A percentile compares a stretch with the other conserved stretches of the same genome.
Conservation (phyloP, 31 red algal species). For the Odonthalia washingtoniensis region DNA sequence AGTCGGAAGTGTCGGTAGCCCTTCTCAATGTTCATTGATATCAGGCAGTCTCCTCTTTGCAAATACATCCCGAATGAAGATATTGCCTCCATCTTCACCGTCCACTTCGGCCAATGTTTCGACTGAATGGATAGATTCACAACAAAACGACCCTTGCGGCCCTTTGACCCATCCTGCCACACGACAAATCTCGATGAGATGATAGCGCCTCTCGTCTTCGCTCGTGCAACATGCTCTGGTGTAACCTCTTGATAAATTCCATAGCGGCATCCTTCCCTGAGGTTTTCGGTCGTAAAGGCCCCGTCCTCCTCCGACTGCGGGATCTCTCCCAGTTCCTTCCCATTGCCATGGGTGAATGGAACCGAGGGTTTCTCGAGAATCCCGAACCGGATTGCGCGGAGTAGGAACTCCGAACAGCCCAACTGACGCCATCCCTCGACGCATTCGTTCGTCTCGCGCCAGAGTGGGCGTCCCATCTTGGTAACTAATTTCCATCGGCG, state of each 20-base stretch:
- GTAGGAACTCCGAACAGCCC: slow-evolving; percentile 4
- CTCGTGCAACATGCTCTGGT: neutral
- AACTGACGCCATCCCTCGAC: slow-evolving; percentile 20
- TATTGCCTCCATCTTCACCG: slow-evolving; percentile 36
- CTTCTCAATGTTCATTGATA: slow-evolving; percentile 33
- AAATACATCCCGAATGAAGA: slow-evolving; percentile 26
- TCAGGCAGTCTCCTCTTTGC: slow-evolving; percentile 28
- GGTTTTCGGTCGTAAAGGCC: neutral
- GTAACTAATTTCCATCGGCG: neutral
- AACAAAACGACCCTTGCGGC: slow-evolving; percentile 23
- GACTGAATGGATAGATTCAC: slow-evolving; percentile 46
- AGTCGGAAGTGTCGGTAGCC: slow-evolving; percentile 48
- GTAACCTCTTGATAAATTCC: slow-evolving; percentile 36
- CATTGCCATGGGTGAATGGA: neutral
- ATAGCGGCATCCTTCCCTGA: neutral
- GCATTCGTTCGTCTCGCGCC: neutral
- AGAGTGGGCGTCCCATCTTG: slow-evolving; percentile 6
- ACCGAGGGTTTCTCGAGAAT: neutral
- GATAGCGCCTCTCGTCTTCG: neutral
- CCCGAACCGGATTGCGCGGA: slow-evolving; percentile 22
- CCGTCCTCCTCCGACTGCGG: slow-evolving; percentile 11
- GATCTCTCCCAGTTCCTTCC: neutral
- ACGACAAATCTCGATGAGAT: slow-evolving; percentile 36
- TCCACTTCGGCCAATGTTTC: slow-evolving; percentile 40
- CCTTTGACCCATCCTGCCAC: neutral